Percentiles rank a stretch among this genome's conserved stretches.
Evolutionary conservation across 108 stramenopile genomes (phyloP).

Genomic region (Cyclotella baltica): DNA sequence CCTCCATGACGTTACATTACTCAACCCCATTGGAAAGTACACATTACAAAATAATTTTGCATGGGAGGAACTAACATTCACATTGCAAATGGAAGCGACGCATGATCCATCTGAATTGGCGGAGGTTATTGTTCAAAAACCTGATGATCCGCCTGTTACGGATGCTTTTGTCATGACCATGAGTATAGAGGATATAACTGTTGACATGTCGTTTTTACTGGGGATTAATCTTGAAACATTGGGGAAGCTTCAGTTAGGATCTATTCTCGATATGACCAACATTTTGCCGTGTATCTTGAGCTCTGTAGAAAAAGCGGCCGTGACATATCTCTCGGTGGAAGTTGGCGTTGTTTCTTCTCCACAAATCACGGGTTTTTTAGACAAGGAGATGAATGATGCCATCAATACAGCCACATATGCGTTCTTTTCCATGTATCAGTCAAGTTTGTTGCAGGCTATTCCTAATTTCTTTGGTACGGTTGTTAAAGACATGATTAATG

Average conservation of each 20-base stretch:
- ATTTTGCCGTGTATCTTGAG: constrained; percentile 67
- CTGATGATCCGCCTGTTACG: constrained; percentile 23
- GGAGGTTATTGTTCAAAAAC: constrained; percentile 23
- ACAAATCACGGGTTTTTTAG: constrained; percentile 27
- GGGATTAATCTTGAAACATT: constrained; percentile 51
- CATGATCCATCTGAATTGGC: constrained; percentile 22
- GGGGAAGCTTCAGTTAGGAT: constrained; percentile 45
- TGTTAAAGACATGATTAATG: constrained; percentile 31
- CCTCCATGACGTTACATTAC: constrained; percentile 31
- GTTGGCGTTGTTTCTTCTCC: constrained; percentile 24
- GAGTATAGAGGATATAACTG: constrained; percentile 37
- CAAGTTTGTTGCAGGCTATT: constrained; percentile 28
- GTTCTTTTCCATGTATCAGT: constrained; percentile 43
- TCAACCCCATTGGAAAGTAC: constrained; percentile 52
- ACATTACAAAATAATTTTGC: constrained; percentile 44
- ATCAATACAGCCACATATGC: constrained; percentile 26
- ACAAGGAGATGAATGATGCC: constrained; percentile 14
- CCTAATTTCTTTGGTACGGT: constrained; percentile 32
- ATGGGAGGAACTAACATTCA: constrained; percentile 46
- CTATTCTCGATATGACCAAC: constrained; percentile 56
- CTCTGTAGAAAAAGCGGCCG: constrained; percentile 44
- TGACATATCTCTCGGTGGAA: constrained; percentile 54
- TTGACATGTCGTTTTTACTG: constrained; percentile 48
- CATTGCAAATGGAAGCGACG: constrained; percentile 48
- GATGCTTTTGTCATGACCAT: constrained; percentile 50